Percentiles rank a stretch among this genome's conserved stretches.
phyloP scores from a whole-genome alignment of 1,284 basidiomycete species.

The Tylopilus orsonianus region DNA sequence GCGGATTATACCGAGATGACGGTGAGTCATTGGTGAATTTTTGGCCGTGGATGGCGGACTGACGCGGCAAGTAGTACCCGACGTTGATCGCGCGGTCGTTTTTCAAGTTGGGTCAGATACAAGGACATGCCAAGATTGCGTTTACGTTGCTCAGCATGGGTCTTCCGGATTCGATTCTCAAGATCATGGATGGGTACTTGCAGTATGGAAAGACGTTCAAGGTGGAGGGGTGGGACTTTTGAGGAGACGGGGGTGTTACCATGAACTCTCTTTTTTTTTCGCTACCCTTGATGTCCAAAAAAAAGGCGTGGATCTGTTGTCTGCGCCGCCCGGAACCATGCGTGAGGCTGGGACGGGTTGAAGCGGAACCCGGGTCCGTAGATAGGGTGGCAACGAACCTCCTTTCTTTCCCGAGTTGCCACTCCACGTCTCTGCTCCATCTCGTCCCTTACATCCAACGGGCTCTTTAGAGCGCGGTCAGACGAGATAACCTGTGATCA shows the following conservation, averaged over 20 bases:
- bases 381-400: conserved; percentile 11
- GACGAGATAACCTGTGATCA: too few relatives aligned
- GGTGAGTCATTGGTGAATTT: conserved; percentile 42
- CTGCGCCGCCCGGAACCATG: too few relatives aligned
- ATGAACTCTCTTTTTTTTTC: too few relatives aligned
- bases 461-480: too few relatives aligned
- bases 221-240: conserved; percentile 77
- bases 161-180: conserved; percentile 78
- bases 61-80: conserved; percentile 64
- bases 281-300: too few relatives aligned
- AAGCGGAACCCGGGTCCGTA: conserved; percentile 16
- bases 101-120: conserved; percentile 92
- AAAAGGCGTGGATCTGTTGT: too few relatives aligned
- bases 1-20: conserved; percentile 84
- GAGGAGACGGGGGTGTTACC: too few relatives aligned
- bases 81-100: conserved; percentile 87
- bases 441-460: background rate
- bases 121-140: conserved; percentile 92
- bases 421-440: background rate
- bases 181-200: conserved; percentile 84
- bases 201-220: conserved; percentile 81
- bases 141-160: conserved; percentile 95
- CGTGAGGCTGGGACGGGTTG: conserved; percentile 6
- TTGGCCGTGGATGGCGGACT: background rate
- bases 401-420: background rate